A percentile compares a stretch with the other conserved stretches of the same genome.
Conservation (phyloP, 2,329 filamentous ascomycete genomes). For the Exutisphaerella laricina region DNA sequence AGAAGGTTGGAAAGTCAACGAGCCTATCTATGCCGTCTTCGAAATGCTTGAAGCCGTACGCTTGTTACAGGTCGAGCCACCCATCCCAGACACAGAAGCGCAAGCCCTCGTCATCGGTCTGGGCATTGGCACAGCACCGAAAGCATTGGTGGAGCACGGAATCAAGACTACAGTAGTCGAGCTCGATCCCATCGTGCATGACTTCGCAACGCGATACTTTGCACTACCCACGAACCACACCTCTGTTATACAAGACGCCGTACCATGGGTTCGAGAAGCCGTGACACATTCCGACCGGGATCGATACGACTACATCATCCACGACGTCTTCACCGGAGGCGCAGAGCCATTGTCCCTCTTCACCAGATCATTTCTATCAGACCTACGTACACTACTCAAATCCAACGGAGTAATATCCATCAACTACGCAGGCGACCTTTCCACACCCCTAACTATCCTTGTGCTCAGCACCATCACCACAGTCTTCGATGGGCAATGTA, state of each 20-base stretch:
- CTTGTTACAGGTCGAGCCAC: constrained; percentile 55
- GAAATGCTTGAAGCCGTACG: constrained; percentile 89
- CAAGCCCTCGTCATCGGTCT: constrained; percentile 81
- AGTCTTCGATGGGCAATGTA: constrained; percentile 69
- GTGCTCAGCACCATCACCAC: constrained; percentile 75
- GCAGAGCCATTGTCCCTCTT: constrained; percentile 87
- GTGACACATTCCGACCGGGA: background rate
- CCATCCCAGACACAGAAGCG: constrained; percentile 34
- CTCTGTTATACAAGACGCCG: constrained; percentile 75
- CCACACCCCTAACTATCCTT: constrained; percentile 67
- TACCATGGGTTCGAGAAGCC: constrained; percentile 58
- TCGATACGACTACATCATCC: constrained; percentile 82
- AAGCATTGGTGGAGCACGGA: constrained; percentile 78
- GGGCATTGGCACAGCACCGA: constrained; percentile 85
- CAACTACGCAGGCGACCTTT: constrained; percentile 90
- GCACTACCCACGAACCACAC: constrained; percentile 69
- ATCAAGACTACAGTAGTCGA: constrained; percentile 93
- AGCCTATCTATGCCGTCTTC: constrained; percentile 95
- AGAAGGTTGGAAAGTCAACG: constrained; percentile 53
- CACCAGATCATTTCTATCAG: constrained; percentile 73
- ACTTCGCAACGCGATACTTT: constrained; percentile 80
- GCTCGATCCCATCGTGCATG: constrained; percentile 83
- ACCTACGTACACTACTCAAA: constrained; percentile 65
- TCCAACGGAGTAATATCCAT: constrained; percentile 81
- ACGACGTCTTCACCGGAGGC: constrained; percentile 96